Base-by-base conservation (phyloP, 768 basidiomycete genomes). In the Antrodiella citrinella region DNA sequence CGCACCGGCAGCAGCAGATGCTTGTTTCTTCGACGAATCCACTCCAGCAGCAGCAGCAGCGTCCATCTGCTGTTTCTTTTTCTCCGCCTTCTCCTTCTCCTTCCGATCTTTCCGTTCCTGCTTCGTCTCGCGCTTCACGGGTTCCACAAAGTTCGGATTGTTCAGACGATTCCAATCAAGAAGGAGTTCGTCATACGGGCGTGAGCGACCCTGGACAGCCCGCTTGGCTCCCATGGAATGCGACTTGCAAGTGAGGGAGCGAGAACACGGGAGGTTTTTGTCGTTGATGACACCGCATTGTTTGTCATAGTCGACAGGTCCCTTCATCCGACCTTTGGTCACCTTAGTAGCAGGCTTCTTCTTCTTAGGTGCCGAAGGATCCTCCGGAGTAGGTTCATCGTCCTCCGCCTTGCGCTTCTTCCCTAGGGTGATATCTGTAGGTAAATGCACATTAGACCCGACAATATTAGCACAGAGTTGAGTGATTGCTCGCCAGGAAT, bases 241-340 rank as follows among this genome's bases (percentile, higher is more conserved):
- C 4, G 95, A 91, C 68, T 99, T 99, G 73, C 95, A 99, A 0
- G 95, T 97, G 30, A 99, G 77, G 4, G 92, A 92, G 22, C 95
- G 88, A 11, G 92, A 91, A 63, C 95, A 99, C 0, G 91, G 92
- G 4, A 91, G 70, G 41, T 78, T 78, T 66, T 96, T 96, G 69
- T 95, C 93, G 69, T 95, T 97, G 65, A 96, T 95, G 30, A 98
- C 95, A 46, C 95, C 93, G 59, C 95, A 98, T 56, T 96, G 93
- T 50, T 79, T 83, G 70, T 96, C 91, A 55, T 83, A 81, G 67
- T 97, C 86, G 45, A 95, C 81, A 3, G 93, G 92, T 1, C 90
- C 89, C 59, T 90, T 90, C 53, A 78, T 68, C 42, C 88, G 81
- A 15, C 86, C 84, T 65, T 89, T 90, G 18, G 81, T 87, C 46